Evolutionary conservation across 345 rosid species (phyloP), one percentile per base, ranked within the genome.

Genomic region (Cardamine chenopodiifolia): DNA sequence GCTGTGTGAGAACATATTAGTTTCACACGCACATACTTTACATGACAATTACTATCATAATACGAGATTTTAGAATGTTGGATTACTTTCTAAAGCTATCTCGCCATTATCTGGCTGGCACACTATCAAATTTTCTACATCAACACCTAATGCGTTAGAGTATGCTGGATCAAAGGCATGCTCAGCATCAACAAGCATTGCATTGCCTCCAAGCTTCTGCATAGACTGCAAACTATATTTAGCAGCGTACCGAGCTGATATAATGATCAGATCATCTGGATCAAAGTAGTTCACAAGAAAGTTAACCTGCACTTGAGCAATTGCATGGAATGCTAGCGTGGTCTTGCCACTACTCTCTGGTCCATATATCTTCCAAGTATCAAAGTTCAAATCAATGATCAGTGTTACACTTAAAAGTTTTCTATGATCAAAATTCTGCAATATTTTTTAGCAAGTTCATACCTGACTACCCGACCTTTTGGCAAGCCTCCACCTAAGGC

Each of bases 131-230:
- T 89, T 93, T 59, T 91, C 97, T 12, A 94, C 97, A 84, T 91
- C 96, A 53, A 89, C 96, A 3, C 97, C 97, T 78, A 91, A 49
- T 62, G 98, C 90, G 84, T 89, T 93, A 58, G 98, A 93, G 82
- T 93, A 93, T 28, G 98, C 71, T 42, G 97, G 97, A 83, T 94
- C 98, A 84, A 94, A 94, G 74, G 98, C 98, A 73, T 94, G 98
- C 84, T 94, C 98, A 57, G 98, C 98, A 82, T 91, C 97, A 79
- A 94, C 97, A 80, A 91, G 98, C 97, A 91, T 94, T 15, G 98
- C 97, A 76, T 89, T 89, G 83, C 98, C 97, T 64, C 98, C 98
- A 65, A 84, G 82, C 74, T 84, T 94, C 98, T 94, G 96, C 78
- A 83, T 7, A 61, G 61, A 54, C 20, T 77, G 25, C 26, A 79